phyloP scores from a whole-genome alignment of 768 basidiomycete genomes.

The Suillus cothurnatus region DNA sequence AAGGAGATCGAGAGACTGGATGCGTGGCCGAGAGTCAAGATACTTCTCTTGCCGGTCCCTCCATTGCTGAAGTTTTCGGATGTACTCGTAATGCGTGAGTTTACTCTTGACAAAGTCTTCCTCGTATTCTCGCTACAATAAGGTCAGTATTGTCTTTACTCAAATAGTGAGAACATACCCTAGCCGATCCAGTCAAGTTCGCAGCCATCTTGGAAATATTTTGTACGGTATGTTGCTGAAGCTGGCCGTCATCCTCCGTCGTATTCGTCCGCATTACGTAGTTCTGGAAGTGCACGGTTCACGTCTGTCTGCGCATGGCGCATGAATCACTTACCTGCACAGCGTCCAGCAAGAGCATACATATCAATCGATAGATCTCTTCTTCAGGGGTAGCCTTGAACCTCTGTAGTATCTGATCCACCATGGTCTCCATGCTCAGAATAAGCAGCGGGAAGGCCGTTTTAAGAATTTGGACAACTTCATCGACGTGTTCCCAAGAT shows the following conservation, averaged over 20 bases:
- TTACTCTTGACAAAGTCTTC: constrained; percentile 85
- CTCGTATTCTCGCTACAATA: constrained; percentile 78
- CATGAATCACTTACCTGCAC: constrained; percentile 58
- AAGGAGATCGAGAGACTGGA: constrained; percentile 82
- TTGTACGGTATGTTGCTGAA: constrained; percentile 54
- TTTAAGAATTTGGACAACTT: constrained; percentile 91
- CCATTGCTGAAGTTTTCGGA: constrained; percentile 89
- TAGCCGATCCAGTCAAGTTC: constrained; percentile 58
- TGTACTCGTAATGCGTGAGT: constrained; percentile 84
- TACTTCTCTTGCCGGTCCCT: constrained; percentile 85
- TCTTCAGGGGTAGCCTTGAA: constrained; percentile 92
- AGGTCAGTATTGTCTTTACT: constrained; percentile 2
- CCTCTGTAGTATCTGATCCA: constrained; percentile 88
- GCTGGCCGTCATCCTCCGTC: constrained; percentile 68
- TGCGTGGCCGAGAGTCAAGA: constrained; percentile 79
- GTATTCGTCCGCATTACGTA: constrained; percentile 68
- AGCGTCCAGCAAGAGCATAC: constrained; percentile 85
- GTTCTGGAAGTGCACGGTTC: constrained; percentile 44
- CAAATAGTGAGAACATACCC: constrained; percentile 43
- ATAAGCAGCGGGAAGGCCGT: constrained; percentile 95
- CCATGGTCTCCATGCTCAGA: constrained; percentile 94
- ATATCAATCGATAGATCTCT: constrained; percentile 90
- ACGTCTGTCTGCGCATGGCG: not conserved
- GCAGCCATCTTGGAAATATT: constrained; percentile 62
- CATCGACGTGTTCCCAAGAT: constrained; percentile 90